Evolutionary conservation across 2,329 filamentous ascomycete species (phyloP), one percentile per base, ranked within the genome.

Genomic region (Colletotrichum sublineola): DNA sequence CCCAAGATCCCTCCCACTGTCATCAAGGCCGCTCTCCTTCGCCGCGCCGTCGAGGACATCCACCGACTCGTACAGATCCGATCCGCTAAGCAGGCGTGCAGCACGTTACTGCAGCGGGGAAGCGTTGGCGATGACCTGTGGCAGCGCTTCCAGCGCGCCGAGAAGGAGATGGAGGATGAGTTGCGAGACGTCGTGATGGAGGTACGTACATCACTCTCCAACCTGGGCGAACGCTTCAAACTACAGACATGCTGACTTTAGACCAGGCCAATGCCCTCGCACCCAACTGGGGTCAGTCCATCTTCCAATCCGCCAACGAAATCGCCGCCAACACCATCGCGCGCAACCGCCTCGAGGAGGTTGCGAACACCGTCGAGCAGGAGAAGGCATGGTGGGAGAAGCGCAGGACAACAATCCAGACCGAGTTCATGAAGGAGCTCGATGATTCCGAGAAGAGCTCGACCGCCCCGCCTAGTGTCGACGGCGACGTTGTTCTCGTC

Each of bases 101-200:
- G 93, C 79, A 89, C 91, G 33, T 85, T 99, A 76, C 83, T 98
- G 77, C 94, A 97, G 83, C 89, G 94, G 75, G 96, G 96, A 61
- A 97, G 94, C 79, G 95, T 99, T 1, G 96, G 96, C 18, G 96
- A 99, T 81, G 96, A 99, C 82, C 84, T 99, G 76, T 97, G 95
- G 93, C 94, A 98, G 85, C 89, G 96, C 50, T 97, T 98, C 82
- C 84, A 92, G 83, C 89, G 94, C 63, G 96, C 96, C 0, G 96
- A 99, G 88, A 95, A 97, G 85, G 96, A 99, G 84, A 97, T 98
- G 87, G 95, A 99, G 84, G 94, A 95, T 76, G 96, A 99, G 84
- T 87, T 99, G 74, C 90, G 94, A 77, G 96, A 99, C 83, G 96
- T 98, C 33, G 95, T 98, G 44, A 90, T 91, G 77, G 96, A 98